Conservation (phyloP, 2,329 filamentous ascomycete species). For the Calonectria honghensis region DNA sequence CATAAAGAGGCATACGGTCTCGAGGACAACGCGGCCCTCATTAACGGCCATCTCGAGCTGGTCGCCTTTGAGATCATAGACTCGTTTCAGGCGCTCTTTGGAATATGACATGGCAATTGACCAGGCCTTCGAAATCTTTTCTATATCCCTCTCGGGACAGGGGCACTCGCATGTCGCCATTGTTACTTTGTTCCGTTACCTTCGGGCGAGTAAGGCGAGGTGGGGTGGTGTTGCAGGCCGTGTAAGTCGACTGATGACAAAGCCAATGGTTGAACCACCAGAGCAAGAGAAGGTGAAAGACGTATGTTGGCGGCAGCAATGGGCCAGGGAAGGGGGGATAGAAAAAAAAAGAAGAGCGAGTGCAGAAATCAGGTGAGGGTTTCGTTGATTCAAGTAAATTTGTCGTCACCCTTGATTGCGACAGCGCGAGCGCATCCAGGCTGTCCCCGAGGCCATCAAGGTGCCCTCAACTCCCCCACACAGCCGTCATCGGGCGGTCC, state of each 20-base stretch:
- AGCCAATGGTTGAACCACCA: background rate
- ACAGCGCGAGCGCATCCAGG: background rate
- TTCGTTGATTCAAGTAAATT: conserved; percentile 30
- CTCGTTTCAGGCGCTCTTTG: conserved; percentile 58
- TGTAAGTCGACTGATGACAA: background rate
- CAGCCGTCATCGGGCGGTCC: conserved; percentile 26
- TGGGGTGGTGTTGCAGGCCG: background rate
- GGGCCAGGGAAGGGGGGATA: too few relatives aligned
- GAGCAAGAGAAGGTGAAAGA: background rate
- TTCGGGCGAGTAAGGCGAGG: background rate
- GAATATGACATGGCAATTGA: conserved; percentile 61
- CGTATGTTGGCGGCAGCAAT: background rate
- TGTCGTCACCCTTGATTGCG: conserved; percentile 3
- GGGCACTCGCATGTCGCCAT: conserved; percentile 52
- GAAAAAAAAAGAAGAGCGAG: background rate
- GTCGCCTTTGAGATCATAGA: conserved; percentile 58
- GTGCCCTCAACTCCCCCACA: conserved; percentile 31
- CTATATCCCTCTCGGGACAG: conserved; percentile 56
- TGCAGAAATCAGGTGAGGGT: background rate
- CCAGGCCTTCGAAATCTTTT: conserved; percentile 62
- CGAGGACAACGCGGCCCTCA: conserved; percentile 60
- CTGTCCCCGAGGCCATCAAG: conserved; percentile 39
- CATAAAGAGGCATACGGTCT: conserved; percentile 64
- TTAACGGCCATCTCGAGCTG: conserved; percentile 58
- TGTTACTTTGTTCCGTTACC: background rate